Percentiles rank a stretch among this genome's conserved stretches.
phyloP scores from a whole-genome alignment of 2,329 filamentous ascomycete species.

The Acrocalymma vagum region DNA sequence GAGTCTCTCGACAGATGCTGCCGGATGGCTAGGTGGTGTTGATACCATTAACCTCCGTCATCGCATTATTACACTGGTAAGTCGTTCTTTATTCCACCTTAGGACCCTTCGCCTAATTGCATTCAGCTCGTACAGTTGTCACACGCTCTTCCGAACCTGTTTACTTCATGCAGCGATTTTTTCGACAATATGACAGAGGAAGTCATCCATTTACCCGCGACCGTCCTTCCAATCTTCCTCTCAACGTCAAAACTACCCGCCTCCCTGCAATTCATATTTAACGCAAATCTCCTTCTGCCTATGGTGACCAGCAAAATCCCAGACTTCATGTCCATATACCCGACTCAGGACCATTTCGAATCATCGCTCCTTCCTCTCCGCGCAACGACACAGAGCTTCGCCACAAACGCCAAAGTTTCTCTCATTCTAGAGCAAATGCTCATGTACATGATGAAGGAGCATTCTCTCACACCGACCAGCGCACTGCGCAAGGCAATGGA shows the following conservation, averaged over 20 bases:
- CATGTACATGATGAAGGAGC: slow-evolving; percentile 35
- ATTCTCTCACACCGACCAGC: slow-evolving; percentile 27
- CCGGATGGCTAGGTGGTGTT: slow-evolving; percentile 46
- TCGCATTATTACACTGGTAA: slow-evolving; percentile 67
- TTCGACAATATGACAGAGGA: slow-evolving; percentile 67
- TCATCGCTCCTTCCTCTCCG: slow-evolving; percentile 31
- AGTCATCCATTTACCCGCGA: slow-evolving; percentile 66
- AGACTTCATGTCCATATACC: slow-evolving; percentile 31
- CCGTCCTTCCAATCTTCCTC: slow-evolving; percentile 66
- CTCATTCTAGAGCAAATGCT: slow-evolving; percentile 44
- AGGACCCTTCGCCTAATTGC: slow-evolving; percentile 20
- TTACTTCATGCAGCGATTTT: slow-evolving; percentile 63
- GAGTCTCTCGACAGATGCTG: slow-evolving; percentile 24
- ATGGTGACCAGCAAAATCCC: slow-evolving; percentile 33
- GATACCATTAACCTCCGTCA: slow-evolving; percentile 70
- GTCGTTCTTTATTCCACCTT: slow-evolving; percentile 19
- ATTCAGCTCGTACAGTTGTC: slow-evolving; percentile 49
- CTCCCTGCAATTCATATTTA: slow-evolving; percentile 58
- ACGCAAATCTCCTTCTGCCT: slow-evolving; percentile 39
- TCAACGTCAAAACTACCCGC: slow-evolving; percentile 55
- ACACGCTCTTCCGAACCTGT: slow-evolving; percentile 49
- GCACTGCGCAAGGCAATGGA: slow-evolving; percentile 57
- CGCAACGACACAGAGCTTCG: slow-evolving; percentile 34
- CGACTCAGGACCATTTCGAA: slow-evolving; percentile 40
- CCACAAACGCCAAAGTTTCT: slow-evolving; percentile 44